Conservation (phyloP, 352 stramenopile genomes). For the Globisporangium echinulatum region DNA sequence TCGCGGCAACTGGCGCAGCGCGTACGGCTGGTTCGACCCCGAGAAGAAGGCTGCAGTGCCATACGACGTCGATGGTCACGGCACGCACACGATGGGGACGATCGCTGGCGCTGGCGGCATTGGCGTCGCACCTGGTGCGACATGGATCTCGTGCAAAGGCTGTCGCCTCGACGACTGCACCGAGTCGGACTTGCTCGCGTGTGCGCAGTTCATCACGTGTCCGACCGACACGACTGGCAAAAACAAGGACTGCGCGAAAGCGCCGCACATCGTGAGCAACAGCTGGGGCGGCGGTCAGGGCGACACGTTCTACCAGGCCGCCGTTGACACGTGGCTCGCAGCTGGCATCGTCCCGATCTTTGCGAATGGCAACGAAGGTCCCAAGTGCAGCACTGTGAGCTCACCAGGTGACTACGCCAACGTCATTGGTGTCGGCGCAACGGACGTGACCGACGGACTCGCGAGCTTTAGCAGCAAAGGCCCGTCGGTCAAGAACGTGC, state of each 20-base stretch:
- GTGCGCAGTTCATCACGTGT: slow-evolving; percentile 34
- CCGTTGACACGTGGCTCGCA: slow-evolving; percentile 16
- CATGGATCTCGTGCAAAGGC: too few relatives aligned
- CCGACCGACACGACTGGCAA: slow-evolving; percentile 17
- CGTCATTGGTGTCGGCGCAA: slow-evolving; percentile 24
- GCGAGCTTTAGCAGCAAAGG: slow-evolving; percentile 25
- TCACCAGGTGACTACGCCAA: slow-evolving; percentile 19
- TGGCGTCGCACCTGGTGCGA: too few relatives aligned
- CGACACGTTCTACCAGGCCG: neutral
- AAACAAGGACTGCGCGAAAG: slow-evolving; percentile 22
- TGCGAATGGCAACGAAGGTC: slow-evolving; percentile 20
- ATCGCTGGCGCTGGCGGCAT: neutral
- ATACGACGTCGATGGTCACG: slow-evolving; percentile 14
- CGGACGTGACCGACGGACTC: slow-evolving; percentile 15
- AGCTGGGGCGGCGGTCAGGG: slow-evolving; percentile 22
- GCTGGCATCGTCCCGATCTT: slow-evolving; percentile 25
- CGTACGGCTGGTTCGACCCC: slow-evolving; percentile 27
- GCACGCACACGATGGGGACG: slow-evolving; percentile 15
- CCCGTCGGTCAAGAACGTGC: slow-evolving; percentile 8
- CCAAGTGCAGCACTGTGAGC: slow-evolving; percentile 12
- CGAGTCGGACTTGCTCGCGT: slow-evolving; percentile 18
- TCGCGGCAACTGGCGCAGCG: slow-evolving; percentile 18
- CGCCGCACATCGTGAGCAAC: slow-evolving; percentile 25
- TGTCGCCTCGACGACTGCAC: too few relatives aligned
- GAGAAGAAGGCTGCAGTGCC: slow-evolving; percentile 9